A percentile compares a stretch with the other conserved stretches of the same genome.
Conservation (phyloP, 805 yeast genomes). For the Millerago galiae region DNA sequence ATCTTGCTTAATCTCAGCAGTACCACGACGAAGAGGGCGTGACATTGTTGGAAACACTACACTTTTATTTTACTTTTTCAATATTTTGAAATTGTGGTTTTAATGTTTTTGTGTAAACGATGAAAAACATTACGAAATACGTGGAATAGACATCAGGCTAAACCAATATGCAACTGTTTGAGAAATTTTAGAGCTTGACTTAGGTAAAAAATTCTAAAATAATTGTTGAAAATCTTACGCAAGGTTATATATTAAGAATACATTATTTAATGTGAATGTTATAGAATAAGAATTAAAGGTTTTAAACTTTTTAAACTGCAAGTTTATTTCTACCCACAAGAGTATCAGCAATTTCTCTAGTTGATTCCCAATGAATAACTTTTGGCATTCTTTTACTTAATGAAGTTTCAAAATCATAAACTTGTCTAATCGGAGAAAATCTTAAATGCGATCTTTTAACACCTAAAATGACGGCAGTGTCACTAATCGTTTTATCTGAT, state of each 20-base stretch:
- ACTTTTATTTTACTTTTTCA: neutral
- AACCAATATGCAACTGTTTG: no score
- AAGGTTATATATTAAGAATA: no score
- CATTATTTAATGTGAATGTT: no score
- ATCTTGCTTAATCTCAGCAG: neutral
- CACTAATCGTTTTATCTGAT: constrained; percentile 31
- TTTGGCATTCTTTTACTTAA: constrained; percentile 80
- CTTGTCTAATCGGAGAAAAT: constrained; percentile 65
- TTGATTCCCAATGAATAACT: constrained; percentile 72
- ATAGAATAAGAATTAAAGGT: no score
- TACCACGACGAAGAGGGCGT: neutral
- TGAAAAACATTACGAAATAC: no score
- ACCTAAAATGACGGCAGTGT: constrained; percentile 79
- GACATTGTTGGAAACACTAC: neutral
- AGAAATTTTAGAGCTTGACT: no score
- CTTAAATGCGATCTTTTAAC: constrained; percentile 68
- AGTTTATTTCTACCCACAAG: constrained; percentile 59
- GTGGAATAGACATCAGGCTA: no score
- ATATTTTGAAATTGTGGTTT: no score
- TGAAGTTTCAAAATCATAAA: constrained; percentile 87
- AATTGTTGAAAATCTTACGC: no score
- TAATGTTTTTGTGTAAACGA: no score
- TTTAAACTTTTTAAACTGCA: constrained; percentile 1
- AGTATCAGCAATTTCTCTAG: constrained; percentile 76
- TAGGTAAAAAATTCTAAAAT: no score